Evolutionary conservation across 805 yeast genomes (phyloP).

Genomic region (Kodamaea kaohsiungensis): DNA sequence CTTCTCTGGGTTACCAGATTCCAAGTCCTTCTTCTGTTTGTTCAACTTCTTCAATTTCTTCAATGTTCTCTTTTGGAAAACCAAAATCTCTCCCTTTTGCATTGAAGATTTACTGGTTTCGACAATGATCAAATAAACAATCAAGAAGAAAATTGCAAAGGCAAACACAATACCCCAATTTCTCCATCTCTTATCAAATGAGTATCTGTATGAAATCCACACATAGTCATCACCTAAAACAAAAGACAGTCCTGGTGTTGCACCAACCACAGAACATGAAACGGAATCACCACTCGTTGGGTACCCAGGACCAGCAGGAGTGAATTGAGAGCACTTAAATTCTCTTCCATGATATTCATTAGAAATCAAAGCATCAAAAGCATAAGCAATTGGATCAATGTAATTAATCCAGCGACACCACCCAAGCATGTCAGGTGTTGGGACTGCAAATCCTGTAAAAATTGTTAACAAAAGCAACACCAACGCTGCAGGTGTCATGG

Average conservation of each 20-base stretch:
- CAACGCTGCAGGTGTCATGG: slow-evolving; percentile 60
- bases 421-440: slow-evolving; percentile 55
- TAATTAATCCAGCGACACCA: slow-evolving; percentile 70
- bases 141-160: slow-evolving; percentile 54
- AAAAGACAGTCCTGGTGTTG: slow-evolving; percentile 18
- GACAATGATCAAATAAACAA: slow-evolving; percentile 50
- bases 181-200: slow-evolving; percentile 48
- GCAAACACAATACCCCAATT: slow-evolving; percentile 62
- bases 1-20: slow-evolving; percentile 14
- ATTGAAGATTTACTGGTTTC: slow-evolving; percentile 43
- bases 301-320: slow-evolving; percentile 46
- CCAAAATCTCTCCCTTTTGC: slow-evolving; percentile 37
- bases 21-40: slow-evolving; percentile 15
- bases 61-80: slow-evolving; percentile 55
- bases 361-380: slow-evolving; percentile 56
- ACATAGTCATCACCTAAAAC: slow-evolving; percentile 34
- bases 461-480: slow-evolving; percentile 49
- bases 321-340: slow-evolving; percentile 47
- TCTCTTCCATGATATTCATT: slow-evolving; percentile 54
- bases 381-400: slow-evolving; percentile 57
- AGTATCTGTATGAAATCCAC: slow-evolving; percentile 43
- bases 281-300: slow-evolving; percentile 13
- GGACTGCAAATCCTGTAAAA: slow-evolving; percentile 61
- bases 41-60: slow-evolving; percentile 35
- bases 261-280: slow-evolving; percentile 24